phyloP scores from a whole-genome alignment of 805 yeast species.

The Ogataea thermomethanolica region DNA sequence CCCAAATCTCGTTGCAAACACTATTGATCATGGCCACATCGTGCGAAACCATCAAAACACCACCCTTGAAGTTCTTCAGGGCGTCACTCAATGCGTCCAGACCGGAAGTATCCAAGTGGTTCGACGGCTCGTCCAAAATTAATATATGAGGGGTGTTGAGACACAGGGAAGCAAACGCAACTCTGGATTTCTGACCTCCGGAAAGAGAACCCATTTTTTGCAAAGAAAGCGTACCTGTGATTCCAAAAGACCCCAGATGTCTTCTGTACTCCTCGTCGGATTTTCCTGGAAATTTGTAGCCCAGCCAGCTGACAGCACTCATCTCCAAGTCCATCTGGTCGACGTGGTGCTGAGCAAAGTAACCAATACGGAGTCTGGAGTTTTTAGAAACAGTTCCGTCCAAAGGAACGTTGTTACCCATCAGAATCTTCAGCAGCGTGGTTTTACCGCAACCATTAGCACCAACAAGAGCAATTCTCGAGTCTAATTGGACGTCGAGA shows the following conservation, averaged over 20 bases:
- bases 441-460: constrained; percentile 99
- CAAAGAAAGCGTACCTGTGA: constrained; percentile 88
- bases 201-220: constrained; percentile 87
- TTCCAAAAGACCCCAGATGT: constrained; percentile 95
- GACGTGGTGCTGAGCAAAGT: constrained; percentile 97
- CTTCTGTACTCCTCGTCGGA: constrained; percentile 96
- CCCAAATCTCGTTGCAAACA: constrained; percentile 95
- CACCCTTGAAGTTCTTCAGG: constrained; percentile 83
- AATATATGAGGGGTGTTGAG: constrained; percentile 86
- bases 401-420: constrained; percentile 72
- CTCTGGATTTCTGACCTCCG: constrained; percentile 98
- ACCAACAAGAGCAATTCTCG: constrained; percentile 95
- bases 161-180: constrained; percentile 95
- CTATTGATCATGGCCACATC: constrained; percentile 87
- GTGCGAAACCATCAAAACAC: constrained; percentile 96
- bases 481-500: constrained; percentile 86
- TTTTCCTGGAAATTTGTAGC: constrained; percentile 83
- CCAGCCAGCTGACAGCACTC: constrained; percentile 94
- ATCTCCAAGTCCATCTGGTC: constrained; percentile 89
- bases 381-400: constrained; percentile 78
- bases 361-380: constrained; percentile 87
- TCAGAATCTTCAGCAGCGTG: constrained; percentile 79
- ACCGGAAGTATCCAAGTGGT: constrained; percentile 97
- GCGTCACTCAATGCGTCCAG: constrained; percentile 94
- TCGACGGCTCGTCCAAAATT: constrained; percentile 95